Base-by-base conservation (phyloP, 2,329 filamentous ascomycete species). In the Ophiognomonia clavigignenti-juglandacearum region DNA sequence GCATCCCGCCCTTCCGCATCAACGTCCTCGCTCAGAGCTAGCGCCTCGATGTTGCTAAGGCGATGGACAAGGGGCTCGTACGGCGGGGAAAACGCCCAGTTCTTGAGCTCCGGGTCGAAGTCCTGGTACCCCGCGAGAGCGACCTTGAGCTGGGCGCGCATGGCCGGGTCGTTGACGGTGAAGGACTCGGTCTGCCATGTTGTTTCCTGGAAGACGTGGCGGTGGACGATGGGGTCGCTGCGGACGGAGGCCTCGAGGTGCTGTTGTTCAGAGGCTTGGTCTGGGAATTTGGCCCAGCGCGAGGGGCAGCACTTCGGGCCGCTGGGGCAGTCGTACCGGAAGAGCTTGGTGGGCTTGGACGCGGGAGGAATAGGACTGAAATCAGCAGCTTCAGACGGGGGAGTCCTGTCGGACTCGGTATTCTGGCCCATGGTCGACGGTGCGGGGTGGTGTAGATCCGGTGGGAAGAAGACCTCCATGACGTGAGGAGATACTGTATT, bases 41-140 rank as follows among this genome's bases (percentile, higher is more conserved):
- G 42, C 39, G 19, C 50, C 50, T 19, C 56, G 45, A 13, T 39
- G 16, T 35, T 58, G 56, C 22, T 64, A 47, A 4, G 31, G 41
- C 64, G 61, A 45, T 67, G 64, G 4, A 67, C 64, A 11, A 69
- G 47, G 8, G 64, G 60, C 51, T 57, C 57, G 53, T 61, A 65
- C 0, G 63, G 63, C 2, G 57, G 53, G 6, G 47, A 22, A 49
- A 67, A 67, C 7, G 59, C 63, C 59, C 62, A 68, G 29, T 58
- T 53, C 43, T 58, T 50, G 4, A 63, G 47, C 14, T 62, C 57
- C n/a, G 61, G 51, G 52, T 67, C 61, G 2, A 66, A 53, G 41
- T 63, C 61, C 40, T 62, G 60, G 45, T 69, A 67, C 14, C 60
- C 58, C 40, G 54, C 51, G 2, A 69, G 58, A 6, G 58, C 60